Evolutionary conservation across 331 rosid genomes (phyloP).

Genomic region (Malus hybrid): DNA sequence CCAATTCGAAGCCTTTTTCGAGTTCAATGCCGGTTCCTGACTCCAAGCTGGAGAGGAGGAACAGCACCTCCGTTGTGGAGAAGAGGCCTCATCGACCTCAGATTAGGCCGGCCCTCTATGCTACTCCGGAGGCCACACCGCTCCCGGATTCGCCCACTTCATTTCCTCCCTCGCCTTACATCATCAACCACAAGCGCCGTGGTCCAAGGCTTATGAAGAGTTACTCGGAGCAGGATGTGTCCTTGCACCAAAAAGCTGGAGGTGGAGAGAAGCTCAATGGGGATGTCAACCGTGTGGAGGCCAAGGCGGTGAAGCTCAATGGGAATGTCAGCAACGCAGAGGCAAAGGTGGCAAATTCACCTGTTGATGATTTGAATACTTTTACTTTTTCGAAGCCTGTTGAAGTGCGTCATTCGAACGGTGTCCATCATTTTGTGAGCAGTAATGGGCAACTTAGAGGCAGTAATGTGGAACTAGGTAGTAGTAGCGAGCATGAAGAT

Average conservation of each 20-base stretch:
- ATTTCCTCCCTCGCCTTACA: constrained; percentile 86
- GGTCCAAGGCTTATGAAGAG: constrained; percentile 91
- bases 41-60: constrained; percentile 49
- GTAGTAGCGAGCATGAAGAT: constrained; percentile 5
- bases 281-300: neutral
- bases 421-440: constrained; percentile 23
- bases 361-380: constrained; percentile 34
- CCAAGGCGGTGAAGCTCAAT: constrained; percentile 19
- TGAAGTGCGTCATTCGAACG: constrained; percentile 30
- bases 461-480: constrained; percentile 9
- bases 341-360: constrained; percentile 27
- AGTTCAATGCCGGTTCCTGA: constrained; percentile 30
- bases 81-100: constrained; percentile 50
- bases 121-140: constrained; percentile 81
- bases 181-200: constrained; percentile 90
- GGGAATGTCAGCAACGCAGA: constrained; percentile 18
- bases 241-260: constrained; percentile 14
- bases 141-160: constrained; percentile 78
- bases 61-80: constrained; percentile 27
- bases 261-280: constrained; percentile 23
- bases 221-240: constrained; percentile 57
- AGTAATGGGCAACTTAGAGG: constrained; percentile 18
- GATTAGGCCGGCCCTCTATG: constrained; percentile 71
- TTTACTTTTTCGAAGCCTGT: constrained; percentile 22
- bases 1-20: constrained; percentile 46